phyloP scores from a whole-genome alignment of 331 rosid genomes.

The Saraca asoca region DNA sequence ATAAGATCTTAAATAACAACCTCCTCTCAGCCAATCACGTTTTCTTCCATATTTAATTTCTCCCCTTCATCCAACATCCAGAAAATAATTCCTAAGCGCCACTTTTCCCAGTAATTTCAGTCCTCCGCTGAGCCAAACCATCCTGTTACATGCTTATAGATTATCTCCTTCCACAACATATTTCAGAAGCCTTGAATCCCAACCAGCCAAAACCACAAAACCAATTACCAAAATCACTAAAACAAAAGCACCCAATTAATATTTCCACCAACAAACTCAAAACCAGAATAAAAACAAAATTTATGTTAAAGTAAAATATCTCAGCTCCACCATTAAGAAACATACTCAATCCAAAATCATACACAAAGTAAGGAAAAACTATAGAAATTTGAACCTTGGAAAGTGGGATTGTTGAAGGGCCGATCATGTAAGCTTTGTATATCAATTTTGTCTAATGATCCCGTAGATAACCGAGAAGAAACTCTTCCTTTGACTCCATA shows the following conservation, averaged over 20 bases:
- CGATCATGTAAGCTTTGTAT: conserved; percentile 47
- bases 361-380: background rate
- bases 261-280: conserved; percentile 10
- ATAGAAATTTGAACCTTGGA: conserved; percentile 55
- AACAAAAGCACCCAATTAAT: conserved; percentile 10
- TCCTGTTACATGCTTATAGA: conserved; percentile 20
- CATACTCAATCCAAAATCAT: background rate
- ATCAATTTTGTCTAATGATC: conserved; percentile 56
- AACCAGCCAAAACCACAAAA: conserved; percentile 18
- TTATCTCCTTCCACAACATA: too few species aligned
- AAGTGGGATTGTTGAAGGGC: conserved; percentile 61
- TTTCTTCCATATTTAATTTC: background rate
- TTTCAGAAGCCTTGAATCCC: conserved; percentile 4
- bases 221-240: conserved; percentile 2
- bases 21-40: background rate
- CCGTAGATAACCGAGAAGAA: conserved; percentile 51
- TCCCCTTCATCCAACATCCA: too few species aligned
- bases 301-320: too few species aligned
- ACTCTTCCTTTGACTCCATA: conserved; percentile 49
- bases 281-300: background rate
- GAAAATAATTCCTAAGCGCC: background rate
- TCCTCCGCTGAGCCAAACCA: conserved; percentile 10
- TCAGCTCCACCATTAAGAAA: background rate
- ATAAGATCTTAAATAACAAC: conserved; percentile 2
- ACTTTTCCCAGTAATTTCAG: background rate